Conservation (phyloP, 2,329 filamentous ascomycete genomes). For the Fusarium succisae region DNA sequence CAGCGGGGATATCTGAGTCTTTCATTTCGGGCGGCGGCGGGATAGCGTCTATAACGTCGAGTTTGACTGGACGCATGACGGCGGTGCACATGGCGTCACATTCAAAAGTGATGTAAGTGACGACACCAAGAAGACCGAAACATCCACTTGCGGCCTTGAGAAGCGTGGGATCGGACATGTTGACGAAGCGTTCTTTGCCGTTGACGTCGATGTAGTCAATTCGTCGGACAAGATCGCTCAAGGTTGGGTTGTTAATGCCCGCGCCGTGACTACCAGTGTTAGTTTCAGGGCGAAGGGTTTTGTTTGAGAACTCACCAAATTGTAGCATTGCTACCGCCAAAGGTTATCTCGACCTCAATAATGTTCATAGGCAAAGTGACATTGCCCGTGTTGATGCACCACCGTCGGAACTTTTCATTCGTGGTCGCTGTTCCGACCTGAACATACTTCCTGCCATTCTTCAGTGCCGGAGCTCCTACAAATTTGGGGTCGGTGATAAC, state of each 20-base stretch:
- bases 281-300: rapidly evolving
- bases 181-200: not conserved
- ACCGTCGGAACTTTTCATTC: not conserved
- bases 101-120: not conserved
- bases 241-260: not conserved
- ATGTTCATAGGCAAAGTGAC: not conserved
- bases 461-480: not conserved
- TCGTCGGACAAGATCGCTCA: not conserved
- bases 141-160: not conserved
- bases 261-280: not conserved
- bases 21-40: not conserved
- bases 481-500: not conserved
- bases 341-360: not conserved
- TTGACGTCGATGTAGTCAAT: not conserved
- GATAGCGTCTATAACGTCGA: not conserved
- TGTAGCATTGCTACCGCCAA: not conserved
- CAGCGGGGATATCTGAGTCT: not conserved
- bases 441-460: not conserved
- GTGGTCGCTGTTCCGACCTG: not conserved
- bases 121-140: not conserved
- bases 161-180: not conserved
- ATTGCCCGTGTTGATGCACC: not conserved
- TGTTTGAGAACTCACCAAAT: not conserved
- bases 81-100: not conserved
- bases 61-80: not conserved